Conservation (phyloP, 306 rosid species). For the Luffa aegyptiaca region DNA sequence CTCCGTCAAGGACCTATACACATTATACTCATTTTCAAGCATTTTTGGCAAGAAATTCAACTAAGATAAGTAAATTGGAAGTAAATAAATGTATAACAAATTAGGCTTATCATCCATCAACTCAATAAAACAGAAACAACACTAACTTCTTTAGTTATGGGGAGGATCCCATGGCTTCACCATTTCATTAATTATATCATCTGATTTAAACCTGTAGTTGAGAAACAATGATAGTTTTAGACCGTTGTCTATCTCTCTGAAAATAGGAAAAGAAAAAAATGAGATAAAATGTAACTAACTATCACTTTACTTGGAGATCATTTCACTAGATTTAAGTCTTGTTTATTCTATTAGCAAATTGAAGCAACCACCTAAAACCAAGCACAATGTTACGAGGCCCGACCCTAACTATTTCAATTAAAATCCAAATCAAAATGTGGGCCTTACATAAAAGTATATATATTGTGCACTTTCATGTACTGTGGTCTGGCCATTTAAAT, state of each 20-base stretch:
- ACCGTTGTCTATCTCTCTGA: background rate
- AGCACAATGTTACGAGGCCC: background rate
- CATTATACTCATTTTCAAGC: too few species aligned
- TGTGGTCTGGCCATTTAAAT: background rate
- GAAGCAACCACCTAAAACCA: background rate
- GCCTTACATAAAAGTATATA: constrained; percentile 4
- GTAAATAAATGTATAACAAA: too few species aligned
- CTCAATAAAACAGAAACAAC: background rate
- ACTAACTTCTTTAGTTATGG: background rate
- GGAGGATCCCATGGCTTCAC: background rate
- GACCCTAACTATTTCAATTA: background rate
- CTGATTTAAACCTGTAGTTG: background rate
- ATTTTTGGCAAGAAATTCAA: too few species aligned
- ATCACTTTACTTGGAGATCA: background rate
- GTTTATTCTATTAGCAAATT: background rate
- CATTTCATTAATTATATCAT: background rate
- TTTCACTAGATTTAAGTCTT: background rate
- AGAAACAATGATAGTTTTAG: background rate
- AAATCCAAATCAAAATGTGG: background rate
- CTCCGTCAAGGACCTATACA: too few species aligned
- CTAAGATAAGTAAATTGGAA: too few species aligned
- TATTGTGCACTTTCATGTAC: background rate
- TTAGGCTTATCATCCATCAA: background rate
- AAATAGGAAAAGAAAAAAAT: background rate
- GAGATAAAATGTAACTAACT: background rate